These are phyloP conservation scores for Setaria viridis DNA, from an alignment of 202 grass and related monocot genomes.

Conservation along the genomic window DNA sequence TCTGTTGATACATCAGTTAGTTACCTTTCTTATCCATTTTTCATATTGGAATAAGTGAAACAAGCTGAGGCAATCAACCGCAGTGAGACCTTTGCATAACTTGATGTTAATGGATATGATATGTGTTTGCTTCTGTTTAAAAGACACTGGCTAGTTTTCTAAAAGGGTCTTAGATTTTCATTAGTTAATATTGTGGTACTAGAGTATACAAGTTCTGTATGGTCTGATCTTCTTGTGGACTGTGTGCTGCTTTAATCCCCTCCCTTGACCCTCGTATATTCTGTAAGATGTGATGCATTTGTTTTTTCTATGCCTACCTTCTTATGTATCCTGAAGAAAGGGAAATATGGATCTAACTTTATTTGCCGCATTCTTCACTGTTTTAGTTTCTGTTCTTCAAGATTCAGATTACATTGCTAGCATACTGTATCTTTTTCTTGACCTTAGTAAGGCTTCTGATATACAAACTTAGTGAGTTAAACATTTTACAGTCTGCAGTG, in stretches of 20 bases:
- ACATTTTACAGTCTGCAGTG: too few relatives aligned
- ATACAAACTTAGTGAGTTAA: neutral
- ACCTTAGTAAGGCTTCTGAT: neutral
- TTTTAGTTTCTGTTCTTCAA: neutral
- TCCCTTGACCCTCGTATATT: neutral
- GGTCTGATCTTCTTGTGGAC: neutral
- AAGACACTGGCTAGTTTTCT: neutral
- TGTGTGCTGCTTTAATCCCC: neutral
- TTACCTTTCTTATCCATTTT: neutral
- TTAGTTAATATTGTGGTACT: neutral
- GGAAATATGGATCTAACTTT: neutral
- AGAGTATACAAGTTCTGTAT: neutral
- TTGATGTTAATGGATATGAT: neutral
- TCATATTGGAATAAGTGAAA: neutral
- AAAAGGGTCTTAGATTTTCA: conserved; percentile 1
- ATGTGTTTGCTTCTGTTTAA: neutral
- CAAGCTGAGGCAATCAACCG: neutral
- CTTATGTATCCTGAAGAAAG: neutral
- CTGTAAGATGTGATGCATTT: neutral
- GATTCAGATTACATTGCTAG: neutral
- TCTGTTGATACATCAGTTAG: neutral
- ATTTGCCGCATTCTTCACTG: neutral
- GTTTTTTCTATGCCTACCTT: neutral
- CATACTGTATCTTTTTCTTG: neutral
- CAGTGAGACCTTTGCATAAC: neutral